These are phyloP conservation scores for Capronia coronata DNA, from an alignment of 2,329 filamentous ascomycete genomes.

Conservation along the genomic window DNA sequence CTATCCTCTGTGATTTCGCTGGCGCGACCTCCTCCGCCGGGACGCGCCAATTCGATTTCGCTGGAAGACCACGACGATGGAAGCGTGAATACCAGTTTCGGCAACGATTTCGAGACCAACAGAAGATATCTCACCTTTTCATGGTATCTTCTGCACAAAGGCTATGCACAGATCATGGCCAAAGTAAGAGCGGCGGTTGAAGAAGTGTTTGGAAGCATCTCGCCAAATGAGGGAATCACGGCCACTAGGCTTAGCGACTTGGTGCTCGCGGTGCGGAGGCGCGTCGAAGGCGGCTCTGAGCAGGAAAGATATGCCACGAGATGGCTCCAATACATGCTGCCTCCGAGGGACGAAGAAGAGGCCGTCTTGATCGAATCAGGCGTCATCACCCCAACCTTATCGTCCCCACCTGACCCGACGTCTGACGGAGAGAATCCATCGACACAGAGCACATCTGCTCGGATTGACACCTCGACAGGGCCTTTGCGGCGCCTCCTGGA, in stretches of 20 bases:
- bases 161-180: conserved; percentile 75
- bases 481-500: conserved; percentile 77
- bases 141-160: conserved; percentile 93
- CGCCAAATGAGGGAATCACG: conserved; percentile 79
- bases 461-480: conserved; percentile 25
- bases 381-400: conserved; percentile 48
- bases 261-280: conserved; percentile 73
- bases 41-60: conserved; percentile 52
- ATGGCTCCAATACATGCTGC: conserved; percentile 82
- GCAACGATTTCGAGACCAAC: conserved; percentile 94
- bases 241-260: conserved; percentile 73
- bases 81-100: conserved; percentile 68
- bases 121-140: conserved; percentile 90
- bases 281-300: conserved; percentile 69
- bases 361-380: conserved; percentile 77
- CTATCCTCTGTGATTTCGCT: conserved; percentile 90
- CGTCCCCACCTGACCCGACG: conserved; percentile 31
- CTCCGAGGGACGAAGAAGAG: conserved; percentile 65
- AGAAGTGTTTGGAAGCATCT: conserved; percentile 81
- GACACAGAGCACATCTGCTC: conserved; percentile 4
- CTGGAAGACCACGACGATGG: conserved; percentile 93
- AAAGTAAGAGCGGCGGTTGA: conserved; percentile 80
- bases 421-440: conserved; percentile 19
- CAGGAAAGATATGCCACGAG: conserved; percentile 55
- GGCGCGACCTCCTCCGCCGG: conserved; percentile 64